Base-by-base conservation (phyloP, 208 protist species). In the Wallacemonas collosoma region DNA sequence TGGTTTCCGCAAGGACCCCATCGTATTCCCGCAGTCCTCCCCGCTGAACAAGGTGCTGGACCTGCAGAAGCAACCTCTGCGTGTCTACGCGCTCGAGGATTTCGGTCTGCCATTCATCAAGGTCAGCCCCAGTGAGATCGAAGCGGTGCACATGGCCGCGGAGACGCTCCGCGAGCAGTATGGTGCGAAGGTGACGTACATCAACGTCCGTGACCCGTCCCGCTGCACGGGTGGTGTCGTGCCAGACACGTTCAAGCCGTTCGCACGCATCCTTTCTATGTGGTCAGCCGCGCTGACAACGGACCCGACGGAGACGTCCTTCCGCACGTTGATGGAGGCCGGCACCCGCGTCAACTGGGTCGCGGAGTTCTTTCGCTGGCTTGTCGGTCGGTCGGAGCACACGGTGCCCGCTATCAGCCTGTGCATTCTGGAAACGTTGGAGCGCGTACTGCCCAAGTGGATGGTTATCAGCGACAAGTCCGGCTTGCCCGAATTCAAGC, bases 1-100 rank as follows among this genome's bases (percentile, higher is more conserved):
- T n/a, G 91, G 91, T 14, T 96, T 96, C 64, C 67, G 73, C 51
- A 69, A 87, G 53, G 88, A 96, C 77, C 82, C 82, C 35, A 60
- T 75, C 26, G 40, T 55, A 12, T 96, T 76, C 79, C 88, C 91
- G 6, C 91, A 89, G 26, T 85, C 80, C 55, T 71, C 73, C 4
- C 91, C 88, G 39, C 79, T 95, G 2, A 58, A 79, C 51, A 72
- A 90, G 61, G 68, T 86, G 70, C 62, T 85, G 2, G 67, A 85
- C 69, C 62, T 90, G 56, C 7, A 69, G 15, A 48, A 65, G 2
- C 43, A 61, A 35, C 60, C 56, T 4, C 79, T 95, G 48, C 86
- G 85, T 43, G 81, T 95, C 36, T 95, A 81, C 75, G 88, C 88
- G n/a, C 68, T 95, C 26, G 87, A 93, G 78, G 91, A 95, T 73